These are phyloP conservation scores for Tubosaeta sp. DNA, from an alignment of 768 basidiomycete species.

Conservation along the genomic window DNA sequence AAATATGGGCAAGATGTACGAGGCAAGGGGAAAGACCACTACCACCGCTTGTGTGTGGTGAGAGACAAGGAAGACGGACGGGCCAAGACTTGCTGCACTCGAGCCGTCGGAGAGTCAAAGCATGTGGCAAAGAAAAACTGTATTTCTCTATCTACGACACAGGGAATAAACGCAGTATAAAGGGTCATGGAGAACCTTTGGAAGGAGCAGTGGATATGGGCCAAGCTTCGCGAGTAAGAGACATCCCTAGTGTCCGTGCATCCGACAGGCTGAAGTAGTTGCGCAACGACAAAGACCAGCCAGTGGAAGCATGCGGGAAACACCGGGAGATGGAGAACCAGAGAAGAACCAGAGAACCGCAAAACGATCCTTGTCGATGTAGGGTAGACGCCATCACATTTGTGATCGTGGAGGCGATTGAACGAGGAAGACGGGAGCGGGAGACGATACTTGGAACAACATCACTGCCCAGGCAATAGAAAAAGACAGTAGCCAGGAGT, in stretches of 20 bases:
- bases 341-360: background rate
- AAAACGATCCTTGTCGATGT: background rate
- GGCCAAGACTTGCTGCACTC: conserved; percentile 31
- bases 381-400: background rate
- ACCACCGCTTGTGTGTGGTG: conserved; percentile 20
- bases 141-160: conserved; percentile 34
- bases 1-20: conserved; percentile 13
- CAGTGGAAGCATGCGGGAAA: background rate
- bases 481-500: background rate
- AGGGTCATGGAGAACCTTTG: conserved; percentile 5
- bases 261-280: background rate
- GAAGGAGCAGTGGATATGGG: background rate
- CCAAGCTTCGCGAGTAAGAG: background rate
- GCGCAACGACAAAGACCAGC: background rate
- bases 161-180: conserved; percentile 22
- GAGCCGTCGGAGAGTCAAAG: conserved; percentile 55
- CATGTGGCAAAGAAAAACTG: conserved; percentile 38
- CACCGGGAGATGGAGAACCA: background rate
- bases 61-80: conserved; percentile 13
- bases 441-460: background rate
- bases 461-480: background rate
- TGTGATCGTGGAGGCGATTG: background rate
- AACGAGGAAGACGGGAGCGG: background rate
- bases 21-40: conserved; percentile 7
- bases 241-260: background rate